Evolutionary conservation across 2,329 filamentous ascomycete species (phyloP), one percentile per base, ranked within the genome.

Genomic region (Magnaporthales sp.): DNA sequence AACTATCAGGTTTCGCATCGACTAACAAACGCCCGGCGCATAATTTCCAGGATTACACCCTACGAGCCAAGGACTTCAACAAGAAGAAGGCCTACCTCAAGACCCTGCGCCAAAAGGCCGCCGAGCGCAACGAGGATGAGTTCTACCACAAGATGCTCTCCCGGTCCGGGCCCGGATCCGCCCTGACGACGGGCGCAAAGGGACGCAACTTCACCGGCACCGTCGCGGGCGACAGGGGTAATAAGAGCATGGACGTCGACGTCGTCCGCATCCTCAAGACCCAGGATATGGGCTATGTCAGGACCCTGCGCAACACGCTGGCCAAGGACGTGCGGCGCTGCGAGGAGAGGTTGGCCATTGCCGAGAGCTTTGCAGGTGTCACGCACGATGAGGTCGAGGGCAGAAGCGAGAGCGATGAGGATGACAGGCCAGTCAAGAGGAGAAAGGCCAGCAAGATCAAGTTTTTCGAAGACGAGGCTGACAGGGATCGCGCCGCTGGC

Each of bases 71-170:
- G 70, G 88, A 90, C 74, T 88, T 86, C 81, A 87, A 86, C 73
- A 83, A 84, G 76, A 90, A 91, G 73, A 86, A 90, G 74, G 75
- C 77, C 0, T 80, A 84, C 66, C 82, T 90, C 68, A 85, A 86
- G 73, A 77, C 77, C 30, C 83, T 91, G 64, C 81, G 82, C 63
- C 79, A 83, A 67, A 90, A 90, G 73, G 88, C 86, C 5, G 77
- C 86, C 67, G 84, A 88, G 54, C 85, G 87, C 71, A 90, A 90
- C 76, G 87, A 89, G 65, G 88, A 91, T 84, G 88, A 91, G 73
- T 91, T 90, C 77, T 89, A 89, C 79, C 89, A 86, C 73, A 86
- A 86, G 69, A 91, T 91, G 88, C 79, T 89, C 72, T 85, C 84
- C 70, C 85, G 84, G 68, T 80, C 81, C 67, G 86, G 86, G 10